Base-by-base conservation (phyloP, 345 rosid species). In the Populus davidiana region DNA sequence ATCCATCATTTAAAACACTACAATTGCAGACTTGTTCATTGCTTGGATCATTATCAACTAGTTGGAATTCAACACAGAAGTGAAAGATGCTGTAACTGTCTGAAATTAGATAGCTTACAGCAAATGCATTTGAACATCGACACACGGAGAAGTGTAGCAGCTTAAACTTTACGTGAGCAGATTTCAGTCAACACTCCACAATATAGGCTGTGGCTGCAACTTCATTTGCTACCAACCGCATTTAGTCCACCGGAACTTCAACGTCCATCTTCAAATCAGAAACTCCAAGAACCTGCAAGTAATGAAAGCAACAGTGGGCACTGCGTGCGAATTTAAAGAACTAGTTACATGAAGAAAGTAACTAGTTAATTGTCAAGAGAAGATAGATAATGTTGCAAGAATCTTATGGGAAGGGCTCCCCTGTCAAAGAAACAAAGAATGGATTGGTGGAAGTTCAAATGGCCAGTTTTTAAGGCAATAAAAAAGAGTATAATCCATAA, bases 171-270 rank as follows among this genome's bases (percentile, higher is more conserved):
- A 10, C 20, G 29, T 11, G 13, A n/a, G 9, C 63, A n/a, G 6
- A 59, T 21, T 59, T 9, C 29, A 59, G 29, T 9, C 29, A 8
- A 0, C 29, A 10, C 29, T 25, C 18, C 59, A 27, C 20, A 17
- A 2, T 62, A 11, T 29, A 7, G 59, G 54, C 59, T 36, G 39
- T 41, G 8, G 7, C 38, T 21, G 71, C 36, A 52, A 23, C 31
- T 35, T 67, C 67, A 39, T 76, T 44, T 2, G n/a, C 6, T 62
- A 18, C 33, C 73, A 67, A 44, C 71, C 9, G 43, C 14, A 14
- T 64, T 86, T 85, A 90, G 75, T 93, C 98, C 75, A 89, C 96
- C 2, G 90, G 94, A 79, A 91, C 92, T 85, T 93, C 98, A 31
- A 89, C 94, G 77, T 93, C 92, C 94, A 90, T 88, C 84, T 86